phyloP scores from a whole-genome alignment of 2,329 filamentous ascomycete species.

The Beauveria sp. region DNA sequence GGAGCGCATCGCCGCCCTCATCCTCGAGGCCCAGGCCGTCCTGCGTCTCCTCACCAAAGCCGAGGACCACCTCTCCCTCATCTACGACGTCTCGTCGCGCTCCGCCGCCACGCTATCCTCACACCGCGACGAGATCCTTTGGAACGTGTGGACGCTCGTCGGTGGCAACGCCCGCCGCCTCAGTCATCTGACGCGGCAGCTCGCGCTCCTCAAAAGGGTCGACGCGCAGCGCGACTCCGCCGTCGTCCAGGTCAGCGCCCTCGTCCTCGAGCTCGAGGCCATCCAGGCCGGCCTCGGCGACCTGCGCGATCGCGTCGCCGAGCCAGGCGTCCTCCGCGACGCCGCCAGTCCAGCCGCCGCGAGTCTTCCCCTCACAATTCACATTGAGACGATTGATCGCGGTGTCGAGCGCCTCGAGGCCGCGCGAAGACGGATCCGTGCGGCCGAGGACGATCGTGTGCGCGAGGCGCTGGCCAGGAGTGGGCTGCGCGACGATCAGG shows the following conservation, averaged over 20 bases:
- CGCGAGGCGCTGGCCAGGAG: constrained; percentile 42
- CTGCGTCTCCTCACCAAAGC: constrained; percentile 58
- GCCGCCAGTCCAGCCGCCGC: constrained; percentile 20
- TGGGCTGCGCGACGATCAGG: constrained; percentile 29
- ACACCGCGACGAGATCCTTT: constrained; percentile 58
- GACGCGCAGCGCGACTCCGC: constrained; percentile 57
- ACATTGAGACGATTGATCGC: constrained; percentile 66
- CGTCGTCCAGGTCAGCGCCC: constrained; percentile 58
- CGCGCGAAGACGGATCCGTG: constrained; percentile 51
- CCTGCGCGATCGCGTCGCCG: constrained; percentile 61
- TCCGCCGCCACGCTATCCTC: constrained; percentile 52
- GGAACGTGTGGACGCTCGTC: constrained; percentile 64
- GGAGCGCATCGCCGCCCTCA: constrained; percentile 59
- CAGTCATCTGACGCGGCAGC: constrained; percentile 53
- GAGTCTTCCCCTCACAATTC: constrained; percentile 57
- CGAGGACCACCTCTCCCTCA: constrained; percentile 61
- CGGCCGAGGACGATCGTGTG: constrained; percentile 51
- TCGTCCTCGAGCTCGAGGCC: constrained; percentile 64
- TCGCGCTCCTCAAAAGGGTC: constrained; percentile 59
- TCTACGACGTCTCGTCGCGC: constrained; percentile 60
- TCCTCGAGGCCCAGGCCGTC: constrained; percentile 62
- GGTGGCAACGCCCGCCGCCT: constrained; percentile 59
- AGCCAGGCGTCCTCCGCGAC: constrained; percentile 52
- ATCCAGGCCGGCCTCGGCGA: constrained; percentile 66
- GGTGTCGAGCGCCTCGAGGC: constrained; percentile 65